Evolutionary conservation across 2,329 filamentous ascomycete genomes (phyloP), one percentile per base, ranked within the genome.

Genomic region (Diaporthe capsici): DNA sequence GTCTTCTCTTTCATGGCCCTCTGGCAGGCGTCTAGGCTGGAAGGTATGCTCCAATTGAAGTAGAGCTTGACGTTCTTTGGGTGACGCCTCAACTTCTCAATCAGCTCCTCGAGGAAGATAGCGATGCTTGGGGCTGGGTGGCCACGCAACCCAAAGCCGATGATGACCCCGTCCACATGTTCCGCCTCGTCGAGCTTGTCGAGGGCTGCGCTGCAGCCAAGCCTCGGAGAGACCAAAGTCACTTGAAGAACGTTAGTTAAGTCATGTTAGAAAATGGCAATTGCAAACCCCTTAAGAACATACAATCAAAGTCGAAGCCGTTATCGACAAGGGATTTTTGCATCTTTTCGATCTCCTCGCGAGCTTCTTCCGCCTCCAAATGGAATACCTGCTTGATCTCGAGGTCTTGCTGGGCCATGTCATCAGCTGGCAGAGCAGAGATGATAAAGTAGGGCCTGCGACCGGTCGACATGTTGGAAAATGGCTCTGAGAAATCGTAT

Each of bases 401-500:
- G 15, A 63, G 5, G 4, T 63, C 60, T 13, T 47, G 39, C 60
- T 44, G 39, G 4, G 60, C 39, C 60, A 63, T 47, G 15, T 47
- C 60, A 49, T 65, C 61, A 0, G 25, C 42, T 47, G 42, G 61
- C 25, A 65, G 9, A 49, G 61, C 42, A 22, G 42, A 28, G 17
- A 65, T 65, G 42, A 65, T 22, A 22, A 63, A 49, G 25, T 65
- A 65, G 8, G 61, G 39, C n/a, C 60, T 47, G 39, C 60, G 60
- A 63, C n/a, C 20, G 10, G 60, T 63, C 60, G 60, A 47, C 60
- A 63, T 63, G 15, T 63, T 4, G 6, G 2, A 31, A 31, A 8
- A 22, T 47, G 22, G 12, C 2, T 42, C 31, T 39, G 10, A 3
- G 37, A 39, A 39, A 39, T 13, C 15, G 10, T 1, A 39, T 39